Evolutionary conservation across 2,329 filamentous ascomycete species (phyloP), one percentile per base, ranked within the genome.

Genomic region (Teratosphaeria zuluensis): DNA sequence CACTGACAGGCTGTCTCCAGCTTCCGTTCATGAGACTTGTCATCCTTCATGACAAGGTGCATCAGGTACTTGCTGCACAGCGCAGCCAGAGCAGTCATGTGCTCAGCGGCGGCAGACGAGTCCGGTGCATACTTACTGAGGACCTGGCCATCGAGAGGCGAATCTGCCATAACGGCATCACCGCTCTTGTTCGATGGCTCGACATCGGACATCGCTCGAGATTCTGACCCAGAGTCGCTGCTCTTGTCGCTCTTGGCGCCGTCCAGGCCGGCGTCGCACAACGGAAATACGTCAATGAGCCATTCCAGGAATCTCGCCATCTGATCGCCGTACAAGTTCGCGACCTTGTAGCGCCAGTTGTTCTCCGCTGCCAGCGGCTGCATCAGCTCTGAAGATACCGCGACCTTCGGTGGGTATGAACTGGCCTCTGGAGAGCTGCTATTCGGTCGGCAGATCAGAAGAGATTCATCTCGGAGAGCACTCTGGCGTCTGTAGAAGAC

Each of bases 401-500:
- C 52, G 11, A 53, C 52, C 32, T 35, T 53, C 24, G 52, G 52
- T 5, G 60, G 61, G 14, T 33, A 53, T 14, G 35, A n/a, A 19
- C 31, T 32, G n/a, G 56, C 56, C 35, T 32, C 31, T 16, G 51
- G 9, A 11, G 30, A 33, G n/a, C 21, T 30, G 32, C 31, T 46
- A 12, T 56, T 33, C 28, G 55, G 38, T 19, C 31, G 35, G 28
- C 12, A n/a, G 12, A 56, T 16, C 32, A 59, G 53, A 8, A 38
- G 28, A 6, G 30, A 12, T 28, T 58, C 24, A 6, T 48, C 24
- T 16, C 51, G 7, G 21, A 28, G n/a, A 33, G 14, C n/a, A 9
- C 16, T 16, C 4, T 51, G 56, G 54, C 94, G 85, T 72, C 96
- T 89, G 72, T 99, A 99, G 73, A 99, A 97, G 8, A 99, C 81